A percentile compares a stretch with the other conserved stretches of the same genome.
These are phyloP conservation scores for Paspalum vaginatum DNA, from an alignment of 176 grass and related monocot species.

Conservation along the genomic window DNA sequence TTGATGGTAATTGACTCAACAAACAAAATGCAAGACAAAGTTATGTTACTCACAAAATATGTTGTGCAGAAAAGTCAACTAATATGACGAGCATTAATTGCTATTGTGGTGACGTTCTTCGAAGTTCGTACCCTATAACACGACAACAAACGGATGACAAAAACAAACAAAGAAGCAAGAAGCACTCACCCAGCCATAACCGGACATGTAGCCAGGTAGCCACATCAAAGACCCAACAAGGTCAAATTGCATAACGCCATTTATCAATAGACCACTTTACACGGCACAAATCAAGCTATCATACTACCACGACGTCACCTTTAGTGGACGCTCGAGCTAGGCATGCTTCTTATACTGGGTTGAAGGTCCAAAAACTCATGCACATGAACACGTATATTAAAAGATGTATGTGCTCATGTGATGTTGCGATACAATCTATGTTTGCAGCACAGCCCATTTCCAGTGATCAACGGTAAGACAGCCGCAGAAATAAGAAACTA, in stretches of 20 bases:
- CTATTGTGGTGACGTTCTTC: background rate
- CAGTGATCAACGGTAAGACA: background rate
- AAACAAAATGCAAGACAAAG: conserved; percentile 9
- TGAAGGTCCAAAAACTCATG: conserved; percentile 2
- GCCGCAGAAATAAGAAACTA: conserved; percentile 3
- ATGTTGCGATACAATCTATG: background rate
- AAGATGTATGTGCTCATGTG: too few relatives aligned
- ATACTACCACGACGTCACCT: conserved; percentile 10
- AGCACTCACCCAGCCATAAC: background rate
- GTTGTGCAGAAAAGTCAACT: background rate
- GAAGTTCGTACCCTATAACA: conserved; percentile 11
- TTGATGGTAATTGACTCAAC: conserved; percentile 18
- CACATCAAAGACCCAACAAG: background rate
- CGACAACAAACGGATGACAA: conserved; percentile 14
- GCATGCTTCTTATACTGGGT: conserved; percentile 1
- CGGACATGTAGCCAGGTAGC: background rate
- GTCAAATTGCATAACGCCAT: background rate
- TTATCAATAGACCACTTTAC: background rate
- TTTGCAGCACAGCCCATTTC: background rate
- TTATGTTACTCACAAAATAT: conserved; percentile 19
- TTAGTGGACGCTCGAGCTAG: conserved; percentile 10
- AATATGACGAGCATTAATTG: conserved; percentile 15
- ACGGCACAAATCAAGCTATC: conserved; percentile 4
- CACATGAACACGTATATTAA: background rate
- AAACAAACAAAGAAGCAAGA: conserved; percentile 3